These are phyloP conservation scores for Amanita exitialis DNA, from an alignment of 768 basidiomycete genomes.

Conservation along the genomic window DNA sequence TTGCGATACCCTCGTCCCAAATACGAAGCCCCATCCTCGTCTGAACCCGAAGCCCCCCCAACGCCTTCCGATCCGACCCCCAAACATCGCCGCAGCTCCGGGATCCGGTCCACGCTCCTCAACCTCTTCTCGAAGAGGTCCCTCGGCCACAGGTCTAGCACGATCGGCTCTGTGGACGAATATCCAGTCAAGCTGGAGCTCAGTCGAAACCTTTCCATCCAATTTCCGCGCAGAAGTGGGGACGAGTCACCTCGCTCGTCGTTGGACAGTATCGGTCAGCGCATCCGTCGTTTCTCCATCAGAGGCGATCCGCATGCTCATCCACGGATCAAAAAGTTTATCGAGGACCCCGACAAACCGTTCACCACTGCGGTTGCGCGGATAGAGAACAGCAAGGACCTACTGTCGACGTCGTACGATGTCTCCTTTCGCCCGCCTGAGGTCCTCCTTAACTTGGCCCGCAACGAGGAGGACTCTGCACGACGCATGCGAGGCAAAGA, in stretches of 20 bases:
- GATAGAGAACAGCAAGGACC: slow-evolving; percentile 25
- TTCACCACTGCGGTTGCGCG: slow-evolving; percentile 30
- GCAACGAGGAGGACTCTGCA: slow-evolving; percentile 33
- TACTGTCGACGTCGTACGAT: slow-evolving; percentile 46
- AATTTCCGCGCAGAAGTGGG: slow-evolving; percentile 5
- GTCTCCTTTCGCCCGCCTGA: slow-evolving; percentile 36
- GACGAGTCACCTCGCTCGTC: slow-evolving; percentile 16
- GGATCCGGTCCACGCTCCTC: slow-evolving; percentile 30
- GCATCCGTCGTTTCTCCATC: slow-evolving; percentile 29
- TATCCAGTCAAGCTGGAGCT: slow-evolving; percentile 24
- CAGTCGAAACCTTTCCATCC: slow-evolving; percentile 5
- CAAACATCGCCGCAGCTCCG: slow-evolving; percentile 18
- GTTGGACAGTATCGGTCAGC: slow-evolving; percentile 16
- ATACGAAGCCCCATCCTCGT: slow-evolving; percentile 15
- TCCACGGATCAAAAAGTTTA: slow-evolving; percentile 4
- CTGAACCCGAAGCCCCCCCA: slow-evolving; percentile 12
- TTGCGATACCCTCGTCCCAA: slow-evolving; percentile 30
- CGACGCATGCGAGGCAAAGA: slow-evolving; percentile 47
- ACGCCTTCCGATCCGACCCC: slow-evolving; percentile 4
- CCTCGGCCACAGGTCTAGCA: slow-evolving; percentile 13
- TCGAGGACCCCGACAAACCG: slow-evolving; percentile 15
- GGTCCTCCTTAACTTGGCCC: slow-evolving; percentile 38
- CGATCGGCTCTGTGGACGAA: slow-evolving; percentile 11
- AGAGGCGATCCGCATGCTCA: slow-evolving; percentile 16
- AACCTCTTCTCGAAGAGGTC: slow-evolving; percentile 29